Evolutionary conservation across 2,329 filamentous ascomycete genomes (phyloP), one percentile per base, ranked within the genome.

Genomic region (Xylaria sp.): DNA sequence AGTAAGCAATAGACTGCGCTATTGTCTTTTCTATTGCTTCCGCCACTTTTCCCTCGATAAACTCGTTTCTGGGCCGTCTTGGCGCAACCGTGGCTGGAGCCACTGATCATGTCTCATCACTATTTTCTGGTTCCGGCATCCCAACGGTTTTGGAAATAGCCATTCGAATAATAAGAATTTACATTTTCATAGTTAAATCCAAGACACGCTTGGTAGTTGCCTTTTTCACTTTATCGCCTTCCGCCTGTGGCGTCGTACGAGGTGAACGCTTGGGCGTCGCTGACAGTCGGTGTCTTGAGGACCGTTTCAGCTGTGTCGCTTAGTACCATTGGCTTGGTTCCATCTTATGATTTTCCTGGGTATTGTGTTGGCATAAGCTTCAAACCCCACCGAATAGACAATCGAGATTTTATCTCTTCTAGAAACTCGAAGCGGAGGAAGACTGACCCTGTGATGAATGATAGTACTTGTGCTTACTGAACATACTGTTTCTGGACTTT

Each of bases 1-100:
- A 23, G 61, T 68, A 68, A 68, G 57, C 66, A 69, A 69, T 66
- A 69, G 59, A 58, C 54, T 64, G 47, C 60, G 64, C 55, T 67
- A 69, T 67, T 69, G 60, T 64, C 55, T 60, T 53, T 69, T 58
- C 42, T 69, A 64, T 64, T 58, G 54, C 35, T 53, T 2, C 53
- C 63, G 37, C 62, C 53, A 62, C 47, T 29, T 69, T 48, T 54
- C 18, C 21, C 54, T 60, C 16, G 12, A 66, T 59, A 47, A 18
- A 55, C 29, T 60, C 25, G 37, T 62, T 62, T 32, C 29, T 40
- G 35, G 63, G 42, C 50, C 8, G 23, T 44, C 55, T 40, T 66
- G 21, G 66, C 60, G 60, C 54, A 25, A 65, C 61, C 2, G 62
- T 69, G 66, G 69, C 69, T 62, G 53, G 44, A 25, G 23, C 32